Evolutionary conservation across 352 stramenopile genomes (phyloP), one percentile per base, ranked within the genome.

Genomic region (Discostella stelligera): DNA sequence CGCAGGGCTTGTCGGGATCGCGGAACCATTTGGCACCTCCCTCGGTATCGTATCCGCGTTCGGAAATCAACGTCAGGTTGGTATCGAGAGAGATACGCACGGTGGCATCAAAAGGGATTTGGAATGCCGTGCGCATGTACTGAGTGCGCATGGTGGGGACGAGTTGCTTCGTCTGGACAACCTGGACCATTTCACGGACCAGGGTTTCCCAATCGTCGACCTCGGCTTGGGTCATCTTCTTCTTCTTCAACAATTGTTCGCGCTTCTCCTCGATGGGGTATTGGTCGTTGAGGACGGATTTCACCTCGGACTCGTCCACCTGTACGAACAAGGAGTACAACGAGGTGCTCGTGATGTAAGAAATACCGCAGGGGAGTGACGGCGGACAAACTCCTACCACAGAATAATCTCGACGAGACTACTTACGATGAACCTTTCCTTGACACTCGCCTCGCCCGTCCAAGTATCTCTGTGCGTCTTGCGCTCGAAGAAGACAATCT

Each of bases 381-480:
- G 25, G 16, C 23, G 25, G 27, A 37, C 7, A 16, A 41, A 66
- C 25, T 13, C n/a, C 5, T 8, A 25, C 14, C 23, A 52, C 6
- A 60, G 20, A 52, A 61, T 54, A 27, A 71, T 27, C 18, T 4
- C 16, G 18, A 55, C 27, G 54, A 27, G 2, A 66, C 13, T 18
- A 89, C 85, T 71, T 69, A 92, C 82, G 41, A 87, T 93, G 67
- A 96, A 96, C 20, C 93, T 84, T 73, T 96, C 93, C 83, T 96
- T 96, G 9, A 96, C 92, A 41, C 70, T 90, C 58, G 91, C 86
- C 74, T 96, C 92, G 21, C 91, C 92, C 14, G 89, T 94, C 93
- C 93, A 96, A 16, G 83, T 91, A 52, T 96, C 93, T 48, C 90
- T 89, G 79, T 96, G 93, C 25, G 92, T 96, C 77, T 96, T 96